phyloP scores from a whole-genome alignment of 2,329 filamentous ascomycete genomes.

The Cladophialophora immunda region DNA sequence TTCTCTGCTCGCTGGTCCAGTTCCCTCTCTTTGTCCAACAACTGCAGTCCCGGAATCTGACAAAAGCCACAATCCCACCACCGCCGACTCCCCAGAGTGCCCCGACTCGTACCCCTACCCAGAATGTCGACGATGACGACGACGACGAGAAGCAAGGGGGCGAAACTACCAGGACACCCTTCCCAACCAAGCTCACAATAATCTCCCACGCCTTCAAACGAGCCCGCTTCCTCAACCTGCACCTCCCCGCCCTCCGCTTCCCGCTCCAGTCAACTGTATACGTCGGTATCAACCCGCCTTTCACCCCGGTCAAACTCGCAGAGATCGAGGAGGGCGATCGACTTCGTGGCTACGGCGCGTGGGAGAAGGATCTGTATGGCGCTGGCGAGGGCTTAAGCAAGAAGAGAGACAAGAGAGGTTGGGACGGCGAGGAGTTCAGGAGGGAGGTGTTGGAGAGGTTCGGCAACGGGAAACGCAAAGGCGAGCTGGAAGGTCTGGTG shows the following conservation, averaged over 20 bases:
- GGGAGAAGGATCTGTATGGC: constrained; percentile 53
- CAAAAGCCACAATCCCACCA: neutral
- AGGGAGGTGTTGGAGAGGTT: constrained; percentile 13
- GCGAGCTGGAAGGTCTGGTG: constrained; percentile 9
- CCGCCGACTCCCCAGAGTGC: neutral
- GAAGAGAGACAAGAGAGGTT: constrained; percentile 52
- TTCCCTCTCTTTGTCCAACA: constrained; percentile 47
- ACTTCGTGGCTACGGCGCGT: constrained; percentile 48
- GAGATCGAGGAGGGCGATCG: constrained; percentile 38
- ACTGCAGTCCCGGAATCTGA: neutral
- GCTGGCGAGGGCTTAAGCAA: constrained; percentile 44
- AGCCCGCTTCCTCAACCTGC: constrained; percentile 67
- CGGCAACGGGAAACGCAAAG: neutral
- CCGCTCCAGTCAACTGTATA: constrained; percentile 52
- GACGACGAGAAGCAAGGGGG: neutral
- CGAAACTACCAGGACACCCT: constrained; percentile 45
- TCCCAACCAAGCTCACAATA: constrained; percentile 68
- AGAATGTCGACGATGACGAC: too few relatives aligned
- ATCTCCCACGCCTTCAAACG: constrained; percentile 76
- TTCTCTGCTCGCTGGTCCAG: constrained; percentile 76
- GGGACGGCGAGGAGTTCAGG: constrained; percentile 41
- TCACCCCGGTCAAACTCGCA: constrained; percentile 47
- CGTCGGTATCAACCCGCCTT: constrained; percentile 70
- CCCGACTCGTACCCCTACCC: neutral
- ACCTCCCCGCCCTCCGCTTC: constrained; percentile 69